Evolutionary conservation across 2,329 filamentous ascomycete genomes (phyloP).

Genomic region (Trichoderma sp.): DNA sequence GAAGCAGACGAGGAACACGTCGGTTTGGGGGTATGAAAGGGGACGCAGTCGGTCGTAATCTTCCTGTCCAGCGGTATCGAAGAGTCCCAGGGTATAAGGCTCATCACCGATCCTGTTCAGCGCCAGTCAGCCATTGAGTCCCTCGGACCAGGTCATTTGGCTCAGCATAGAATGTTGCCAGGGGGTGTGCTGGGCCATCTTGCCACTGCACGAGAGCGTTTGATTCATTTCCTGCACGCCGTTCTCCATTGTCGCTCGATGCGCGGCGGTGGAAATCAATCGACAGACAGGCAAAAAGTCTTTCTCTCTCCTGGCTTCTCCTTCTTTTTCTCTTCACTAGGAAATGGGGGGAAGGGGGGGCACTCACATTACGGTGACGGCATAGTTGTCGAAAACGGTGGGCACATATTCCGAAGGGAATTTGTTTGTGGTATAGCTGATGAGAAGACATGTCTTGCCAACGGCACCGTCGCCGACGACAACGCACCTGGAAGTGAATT

Average conservation of each 20-base stretch:
- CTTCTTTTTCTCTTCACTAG: background rate
- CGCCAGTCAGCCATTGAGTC: conserved; percentile 10
- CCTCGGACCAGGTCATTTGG: background rate
- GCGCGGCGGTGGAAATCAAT: background rate
- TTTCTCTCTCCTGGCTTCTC: background rate
- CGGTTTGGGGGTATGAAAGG: conserved; percentile 95
- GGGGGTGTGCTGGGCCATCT: background rate
- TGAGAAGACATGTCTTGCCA: conserved; percentile 97
- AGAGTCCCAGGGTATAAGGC: conserved; percentile 93
- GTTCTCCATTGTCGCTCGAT: background rate
- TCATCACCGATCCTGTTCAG: conserved; percentile 88
- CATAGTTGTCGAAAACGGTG: conserved; percentile 99
- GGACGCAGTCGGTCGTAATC: conserved; percentile 98
- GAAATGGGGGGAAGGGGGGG: conserved; percentile 13
- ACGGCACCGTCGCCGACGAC: conserved; percentile 99
- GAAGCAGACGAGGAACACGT: conserved; percentile 98
- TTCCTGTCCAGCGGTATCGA: conserved; percentile 98
- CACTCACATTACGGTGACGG: conserved; percentile 97
- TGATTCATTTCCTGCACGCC: background rate
- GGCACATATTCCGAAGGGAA: conserved; percentile 99
- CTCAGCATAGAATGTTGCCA: background rate
- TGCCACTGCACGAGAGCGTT: background rate
- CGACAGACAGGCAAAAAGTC: background rate
- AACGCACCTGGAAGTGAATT: conserved; percentile 68
- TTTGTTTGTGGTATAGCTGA: conserved; percentile 99